These are phyloP conservation scores for Yamadazyma phyllophila DNA, from an alignment of 805 yeast genomes.

Conservation along the genomic window DNA sequence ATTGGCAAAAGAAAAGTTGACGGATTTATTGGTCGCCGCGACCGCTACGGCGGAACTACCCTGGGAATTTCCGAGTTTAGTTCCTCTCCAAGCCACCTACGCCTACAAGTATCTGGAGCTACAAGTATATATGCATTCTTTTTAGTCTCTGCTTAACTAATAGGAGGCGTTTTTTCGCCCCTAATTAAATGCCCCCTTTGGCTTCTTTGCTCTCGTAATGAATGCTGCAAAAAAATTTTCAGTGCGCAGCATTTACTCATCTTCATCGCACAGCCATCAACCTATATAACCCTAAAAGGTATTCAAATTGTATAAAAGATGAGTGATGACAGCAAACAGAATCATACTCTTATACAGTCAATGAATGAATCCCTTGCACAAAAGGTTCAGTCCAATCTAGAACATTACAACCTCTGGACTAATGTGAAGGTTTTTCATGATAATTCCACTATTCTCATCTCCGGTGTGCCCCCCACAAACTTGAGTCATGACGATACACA, in stretches of 20 bases:
- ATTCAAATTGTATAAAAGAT: background rate
- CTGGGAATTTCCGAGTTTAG: background rate
- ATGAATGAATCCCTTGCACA: conserved; percentile 11
- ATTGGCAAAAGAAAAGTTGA: background rate
- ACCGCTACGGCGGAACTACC: background rate
- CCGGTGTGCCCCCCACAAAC: conserved; percentile 28
- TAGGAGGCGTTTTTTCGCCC: too few species aligned
- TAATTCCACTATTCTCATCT: conserved; percentile 1
- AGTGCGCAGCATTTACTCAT: background rate
- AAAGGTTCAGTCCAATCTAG: conserved; percentile 42
- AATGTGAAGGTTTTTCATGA: conserved; percentile 20
- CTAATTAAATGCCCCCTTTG: background rate
- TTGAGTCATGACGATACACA: conserved; percentile 18
- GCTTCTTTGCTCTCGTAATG: background rate
- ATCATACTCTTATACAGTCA: background rate
- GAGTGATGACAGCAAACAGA: background rate
- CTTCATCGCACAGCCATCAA: background rate
- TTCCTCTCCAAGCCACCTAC: background rate
- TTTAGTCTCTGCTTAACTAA: too few species aligned
- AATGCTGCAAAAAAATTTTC: background rate
- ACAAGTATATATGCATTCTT: too few species aligned
- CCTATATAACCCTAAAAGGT: background rate
- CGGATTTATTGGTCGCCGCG: background rate
- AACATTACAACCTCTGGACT: conserved; percentile 46
- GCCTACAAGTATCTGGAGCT: background rate